Percentiles rank a stretch among this genome's conserved stretches.
phyloP scores from a whole-genome alignment of 208 protist genomes.

The Leishmania turanica region DNA sequence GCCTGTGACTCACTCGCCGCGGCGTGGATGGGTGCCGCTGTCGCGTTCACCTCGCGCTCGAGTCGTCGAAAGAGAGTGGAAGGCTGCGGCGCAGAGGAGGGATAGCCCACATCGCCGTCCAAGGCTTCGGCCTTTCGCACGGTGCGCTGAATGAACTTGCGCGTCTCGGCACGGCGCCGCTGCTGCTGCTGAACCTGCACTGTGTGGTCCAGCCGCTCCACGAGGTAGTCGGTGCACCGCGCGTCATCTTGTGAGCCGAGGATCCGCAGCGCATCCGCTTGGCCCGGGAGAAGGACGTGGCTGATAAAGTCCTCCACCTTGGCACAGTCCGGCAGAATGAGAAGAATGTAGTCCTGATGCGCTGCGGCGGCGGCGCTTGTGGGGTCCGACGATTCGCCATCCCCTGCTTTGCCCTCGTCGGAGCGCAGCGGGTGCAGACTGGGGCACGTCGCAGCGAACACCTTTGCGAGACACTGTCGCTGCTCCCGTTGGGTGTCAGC shows the following conservation, averaged over 20 bases:
- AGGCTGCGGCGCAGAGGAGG: neutral
- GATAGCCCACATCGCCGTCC: neutral
- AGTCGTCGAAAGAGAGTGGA: constrained; percentile 1
- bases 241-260: neutral
- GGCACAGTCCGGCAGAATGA: constrained; percentile 69
- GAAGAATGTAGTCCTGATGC: constrained; percentile 39
- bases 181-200: constrained; percentile 35
- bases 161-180: constrained; percentile 37
- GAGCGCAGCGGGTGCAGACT: neutral
- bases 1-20: neutral
- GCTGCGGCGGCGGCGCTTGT: neutral
- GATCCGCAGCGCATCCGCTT: constrained; percentile 19
- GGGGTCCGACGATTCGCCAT: neutral
- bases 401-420: neutral
- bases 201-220: constrained; percentile 49
- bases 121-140: constrained; percentile 15
- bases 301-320: constrained; percentile 48
- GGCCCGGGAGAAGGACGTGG: constrained; percentile 60
- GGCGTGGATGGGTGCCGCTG: neutral
- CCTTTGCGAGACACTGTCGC: constrained; percentile 55
- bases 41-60: constrained; percentile 5
- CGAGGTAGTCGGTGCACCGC: constrained; percentile 21
- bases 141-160: constrained; percentile 42
- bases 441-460: constrained; percentile 40
- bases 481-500: constrained; percentile 80